These are phyloP conservation scores for Margaritispora aquatica DNA, from an alignment of 495 filamentous ascomycete genomes.

Conservation along the genomic window DNA sequence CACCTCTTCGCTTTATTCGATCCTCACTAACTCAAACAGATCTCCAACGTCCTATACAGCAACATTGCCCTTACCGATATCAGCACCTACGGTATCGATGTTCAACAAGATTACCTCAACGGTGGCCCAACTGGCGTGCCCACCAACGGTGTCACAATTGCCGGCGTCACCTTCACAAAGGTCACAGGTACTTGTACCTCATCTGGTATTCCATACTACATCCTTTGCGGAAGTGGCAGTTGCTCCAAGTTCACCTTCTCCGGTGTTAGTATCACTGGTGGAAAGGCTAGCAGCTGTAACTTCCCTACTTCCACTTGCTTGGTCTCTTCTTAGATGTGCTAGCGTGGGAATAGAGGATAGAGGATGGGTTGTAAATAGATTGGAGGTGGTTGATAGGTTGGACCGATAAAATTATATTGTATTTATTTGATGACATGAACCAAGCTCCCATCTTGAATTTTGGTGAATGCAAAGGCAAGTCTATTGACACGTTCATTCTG, in stretches of 20 bases:
- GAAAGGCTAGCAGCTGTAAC: conserved; percentile 25
- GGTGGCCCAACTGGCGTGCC: conserved; percentile 40
- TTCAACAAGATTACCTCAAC: conserved; percentile 46
- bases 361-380: no score
- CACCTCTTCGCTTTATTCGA: not conserved
- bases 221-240: conserved; percentile 41
- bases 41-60: conserved; percentile 39
- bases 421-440: no score
- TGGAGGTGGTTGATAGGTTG: no score
- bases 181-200: conserved; percentile 33
- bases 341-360: no score
- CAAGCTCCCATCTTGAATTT: no score
- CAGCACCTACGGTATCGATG: conserved; percentile 39
- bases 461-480: no score
- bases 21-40: conserved; percentile 16
- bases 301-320: conserved; percentile 9
- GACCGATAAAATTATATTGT: no score
- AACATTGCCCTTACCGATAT: conserved; percentile 37
- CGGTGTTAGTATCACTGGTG: conserved; percentile 34
- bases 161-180: conserved; percentile 32
- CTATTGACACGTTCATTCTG: no score
- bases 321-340: not conserved
- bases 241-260: conserved; percentile 38
- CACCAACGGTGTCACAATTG: conserved; percentile 37
- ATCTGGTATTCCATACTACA: conserved; percentile 36